Evolutionary conservation across 2,329 filamentous ascomycete genomes (phyloP), one percentile per base, ranked within the genome.

Genomic region (Verticillium nubilum): DNA sequence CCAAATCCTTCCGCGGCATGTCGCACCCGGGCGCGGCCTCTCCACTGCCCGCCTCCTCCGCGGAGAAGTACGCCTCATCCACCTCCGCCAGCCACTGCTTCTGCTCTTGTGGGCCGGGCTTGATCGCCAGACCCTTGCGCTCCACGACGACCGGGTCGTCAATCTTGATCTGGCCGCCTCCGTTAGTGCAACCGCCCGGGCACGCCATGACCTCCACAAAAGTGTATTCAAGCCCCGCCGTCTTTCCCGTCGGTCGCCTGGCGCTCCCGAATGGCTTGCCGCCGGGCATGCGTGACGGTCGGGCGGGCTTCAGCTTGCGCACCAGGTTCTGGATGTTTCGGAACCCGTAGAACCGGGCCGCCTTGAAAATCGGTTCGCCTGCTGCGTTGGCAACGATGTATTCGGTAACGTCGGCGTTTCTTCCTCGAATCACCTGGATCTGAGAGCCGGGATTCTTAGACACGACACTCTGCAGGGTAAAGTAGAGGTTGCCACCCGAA

Each of bases 121-220:
- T 89, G 31, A 74, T 72, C 2, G 73, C 71, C 15, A 78, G 65
- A 2, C 77, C 75, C 63, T 76, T 80, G 54, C 79, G 79, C 62
- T 80, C 80, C 50, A 79, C 68, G 10, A 88, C 75, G 13, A 86
- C 76, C 6, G 90, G 85, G 71, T 98, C 95, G 58, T 92, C 90
- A 27, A 91, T 85, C 70, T 97, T 97, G 71, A 99, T 88, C 77
- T 99, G 95, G 1, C 95, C 95, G 37, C 95, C 95, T 2, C 95
- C 95, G 68, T 99, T 99, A 58, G 95, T 99, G 76, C 95, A 99
- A 3, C 95, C 95, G n/a, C 95, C 95, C 0, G 95, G 95, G 73
- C 95, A 99, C 15, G 95, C 95, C 95, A 99, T 99, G 60, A 99
- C 95, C 75, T 99, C 95, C 28, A 98, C 90, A 74, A 96, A 98